Base-by-base conservation (phyloP, 192 early-diverging fungal species). In the Coemansia sp. region DNA sequence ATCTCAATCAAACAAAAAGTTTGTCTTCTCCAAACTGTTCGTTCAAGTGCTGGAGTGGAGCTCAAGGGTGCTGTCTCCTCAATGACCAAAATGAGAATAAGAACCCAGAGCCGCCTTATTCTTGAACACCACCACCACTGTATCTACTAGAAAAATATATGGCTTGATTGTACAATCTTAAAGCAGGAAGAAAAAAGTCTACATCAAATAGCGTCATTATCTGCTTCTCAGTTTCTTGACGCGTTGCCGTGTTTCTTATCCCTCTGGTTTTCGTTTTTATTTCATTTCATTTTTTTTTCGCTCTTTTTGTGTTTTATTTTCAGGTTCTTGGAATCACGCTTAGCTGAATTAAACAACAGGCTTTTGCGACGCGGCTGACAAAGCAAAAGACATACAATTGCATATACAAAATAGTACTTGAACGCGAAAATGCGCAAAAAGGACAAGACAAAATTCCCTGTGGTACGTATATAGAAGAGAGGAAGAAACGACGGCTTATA, bases 371-470 rank as follows among this genome's bases (percentile, higher is more conserved):
- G 1, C 48, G 21, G 25, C 48, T 26, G 25, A 25, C 25, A 4
- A 26, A 26, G 25, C 15, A 18, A 10, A 51, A 39, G 7, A 26
- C 10, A 15, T 16, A 67, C 33, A 39, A 16, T 16, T n/a, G 34
- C 48, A 25, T 51, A 51, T 3, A 23, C 48, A 40, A 58, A 31
- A 18, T 20, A 30, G 18, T 8, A 48, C 8, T 2, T 56, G 12
- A 28, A 34, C 30, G 33, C 33, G 4, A 58, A 73, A 61, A 94
- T 93, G 93, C 88, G 90, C 61, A 93, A 92, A 64, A 93, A 91
- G 66, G 92, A 95, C 83, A 93, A 93, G 75, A 95, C 93, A 31
- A 95, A 93, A 79, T 95, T 95, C 71, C 93, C 93, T 8, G 93
- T 95, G 61, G 93, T 92, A 90, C 75, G 90, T 85, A 31, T 49